Percentiles rank a stretch among this genome's conserved stretches.
phyloP scores from a whole-genome alignment of 495 filamentous ascomycete species.

The Penicillium desertorum region DNA sequence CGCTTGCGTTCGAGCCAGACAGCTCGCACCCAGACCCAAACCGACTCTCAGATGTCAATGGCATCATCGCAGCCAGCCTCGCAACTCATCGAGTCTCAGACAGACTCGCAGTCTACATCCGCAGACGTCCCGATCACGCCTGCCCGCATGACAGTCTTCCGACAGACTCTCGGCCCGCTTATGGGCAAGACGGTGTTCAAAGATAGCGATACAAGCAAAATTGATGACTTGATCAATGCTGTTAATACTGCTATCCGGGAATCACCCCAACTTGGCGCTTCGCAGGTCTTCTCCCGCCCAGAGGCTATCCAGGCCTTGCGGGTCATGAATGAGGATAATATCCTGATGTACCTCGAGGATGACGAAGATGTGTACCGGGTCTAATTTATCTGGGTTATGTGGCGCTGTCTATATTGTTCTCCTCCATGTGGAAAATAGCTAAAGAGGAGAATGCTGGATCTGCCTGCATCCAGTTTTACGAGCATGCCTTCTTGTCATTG shows the following conservation, averaged over 20 bases:
- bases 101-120: conserved; percentile 47
- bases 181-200: conserved; percentile 76
- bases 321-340: conserved; percentile 77
- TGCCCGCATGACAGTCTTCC: conserved; percentile 70
- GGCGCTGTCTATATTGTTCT: background rate
- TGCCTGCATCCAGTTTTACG: conserved; percentile 14
- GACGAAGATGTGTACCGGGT: conserved; percentile 54
- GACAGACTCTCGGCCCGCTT: conserved; percentile 73
- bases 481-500: conserved; percentile 26
- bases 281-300: conserved; percentile 57
- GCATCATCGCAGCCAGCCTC: conserved; percentile 69
- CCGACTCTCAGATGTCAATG: conserved; percentile 61
- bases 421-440: background rate
- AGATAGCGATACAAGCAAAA: conserved; percentile 69
- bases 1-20: conserved; percentile 46
- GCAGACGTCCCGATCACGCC: conserved; percentile 54
- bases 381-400: conserved; percentile 25
- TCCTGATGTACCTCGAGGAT: conserved; percentile 74
- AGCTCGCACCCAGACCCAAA: conserved; percentile 39
- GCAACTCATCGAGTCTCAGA: conserved; percentile 60
- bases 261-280: conserved; percentile 35
- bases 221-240: conserved; percentile 70
- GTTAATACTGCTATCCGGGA: conserved; percentile 69
- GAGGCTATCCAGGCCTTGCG: conserved; percentile 78
- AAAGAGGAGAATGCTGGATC: conserved; percentile 1